Evolutionary conservation across 2,329 filamentous ascomycete genomes (phyloP).

Genomic region (Metarhizium sp.): DNA sequence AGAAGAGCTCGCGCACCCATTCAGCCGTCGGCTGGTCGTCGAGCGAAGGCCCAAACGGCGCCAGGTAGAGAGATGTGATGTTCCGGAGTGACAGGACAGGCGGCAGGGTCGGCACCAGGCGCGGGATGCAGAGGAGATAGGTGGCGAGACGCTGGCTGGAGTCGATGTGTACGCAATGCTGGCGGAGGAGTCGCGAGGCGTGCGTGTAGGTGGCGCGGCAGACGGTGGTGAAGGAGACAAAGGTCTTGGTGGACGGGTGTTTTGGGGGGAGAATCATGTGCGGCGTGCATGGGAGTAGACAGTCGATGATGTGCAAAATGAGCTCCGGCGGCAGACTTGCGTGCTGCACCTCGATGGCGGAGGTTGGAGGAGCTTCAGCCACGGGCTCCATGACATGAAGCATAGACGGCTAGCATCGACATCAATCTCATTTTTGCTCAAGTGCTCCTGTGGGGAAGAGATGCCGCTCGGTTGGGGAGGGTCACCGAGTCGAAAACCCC

Average conservation of each 20-base stretch:
- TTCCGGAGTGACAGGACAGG: slow-evolving; percentile 19
- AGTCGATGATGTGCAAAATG: slow-evolving; percentile 25
- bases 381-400: background rate
- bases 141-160: slow-evolving; percentile 24
- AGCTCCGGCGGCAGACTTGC: slow-evolving; percentile 23
- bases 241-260: slow-evolving; percentile 31
- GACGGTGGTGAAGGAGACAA: slow-evolving; percentile 33
- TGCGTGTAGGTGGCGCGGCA: slow-evolving; percentile 30
- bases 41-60: slow-evolving; percentile 25
- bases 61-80: slow-evolving; percentile 32
- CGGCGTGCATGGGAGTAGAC: slow-evolving; percentile 22
- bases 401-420: background rate
- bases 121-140: slow-evolving; percentile 24
- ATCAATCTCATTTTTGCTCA: too few species aligned
- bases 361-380: background rate
- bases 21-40: slow-evolving; percentile 30
- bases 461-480: background rate
- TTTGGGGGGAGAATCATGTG: slow-evolving; percentile 24
- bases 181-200: slow-evolving; percentile 32
- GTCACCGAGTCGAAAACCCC: too few species aligned
- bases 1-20: slow-evolving; percentile 33
- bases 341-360: background rate
- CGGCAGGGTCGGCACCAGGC: slow-evolving; percentile 19
- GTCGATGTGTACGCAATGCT: slow-evolving; percentile 36
- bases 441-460: background rate